These are phyloP conservation scores for Ophiostoma tasmaniense DNA, from an alignment of 2,329 filamentous ascomycete species.

Conservation along the genomic window DNA sequence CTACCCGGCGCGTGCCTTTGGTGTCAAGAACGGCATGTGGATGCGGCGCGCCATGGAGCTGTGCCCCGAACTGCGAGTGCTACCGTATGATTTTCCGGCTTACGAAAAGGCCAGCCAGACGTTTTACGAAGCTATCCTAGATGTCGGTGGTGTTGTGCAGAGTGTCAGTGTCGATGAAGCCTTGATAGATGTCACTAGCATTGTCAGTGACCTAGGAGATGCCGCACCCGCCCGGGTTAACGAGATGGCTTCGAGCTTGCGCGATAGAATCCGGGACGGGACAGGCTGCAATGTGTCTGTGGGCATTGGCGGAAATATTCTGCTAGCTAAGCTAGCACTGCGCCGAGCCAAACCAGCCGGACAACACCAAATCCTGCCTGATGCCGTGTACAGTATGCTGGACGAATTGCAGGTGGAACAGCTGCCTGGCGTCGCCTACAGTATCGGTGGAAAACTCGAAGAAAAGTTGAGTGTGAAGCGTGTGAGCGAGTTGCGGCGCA, in stretches of 20 bases:
- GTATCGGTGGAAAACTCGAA: slow-evolving; percentile 78
- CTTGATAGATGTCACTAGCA: slow-evolving; percentile 68
- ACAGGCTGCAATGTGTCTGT: slow-evolving; percentile 87
- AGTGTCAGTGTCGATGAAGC: slow-evolving; percentile 97
- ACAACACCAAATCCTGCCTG: slow-evolving; percentile 78
- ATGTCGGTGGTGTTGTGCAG: slow-evolving; percentile 74
- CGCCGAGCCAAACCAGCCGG: slow-evolving; percentile 91
- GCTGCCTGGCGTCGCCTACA: slow-evolving; percentile 86
- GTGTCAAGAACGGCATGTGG: slow-evolving; percentile 98
- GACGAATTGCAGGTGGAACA: slow-evolving; percentile 69
- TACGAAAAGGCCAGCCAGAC: slow-evolving; percentile 85
- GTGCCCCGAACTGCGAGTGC: slow-evolving; percentile 75
- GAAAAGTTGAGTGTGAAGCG: slow-evolving; percentile 66
- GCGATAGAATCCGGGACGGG: slow-evolving; percentile 59
- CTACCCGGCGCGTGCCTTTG: slow-evolving; percentile 70
- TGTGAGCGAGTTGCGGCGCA: slow-evolving; percentile 72
- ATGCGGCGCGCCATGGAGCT: slow-evolving; percentile 83
- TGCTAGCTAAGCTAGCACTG: slow-evolving; percentile 84
- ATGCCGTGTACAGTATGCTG: slow-evolving; percentile 68
- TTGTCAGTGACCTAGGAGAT: slow-evolving; percentile 52
- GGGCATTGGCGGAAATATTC: slow-evolving; percentile 82
- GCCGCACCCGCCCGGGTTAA: slow-evolving; percentile 53
- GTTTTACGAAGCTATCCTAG: slow-evolving; percentile 80
- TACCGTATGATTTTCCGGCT: slow-evolving; percentile 92
- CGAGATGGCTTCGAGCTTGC: slow-evolving; percentile 57